Evolutionary conservation across 2,329 filamentous ascomycete genomes (phyloP).

Genomic region (Fusarium tricinctum): DNA sequence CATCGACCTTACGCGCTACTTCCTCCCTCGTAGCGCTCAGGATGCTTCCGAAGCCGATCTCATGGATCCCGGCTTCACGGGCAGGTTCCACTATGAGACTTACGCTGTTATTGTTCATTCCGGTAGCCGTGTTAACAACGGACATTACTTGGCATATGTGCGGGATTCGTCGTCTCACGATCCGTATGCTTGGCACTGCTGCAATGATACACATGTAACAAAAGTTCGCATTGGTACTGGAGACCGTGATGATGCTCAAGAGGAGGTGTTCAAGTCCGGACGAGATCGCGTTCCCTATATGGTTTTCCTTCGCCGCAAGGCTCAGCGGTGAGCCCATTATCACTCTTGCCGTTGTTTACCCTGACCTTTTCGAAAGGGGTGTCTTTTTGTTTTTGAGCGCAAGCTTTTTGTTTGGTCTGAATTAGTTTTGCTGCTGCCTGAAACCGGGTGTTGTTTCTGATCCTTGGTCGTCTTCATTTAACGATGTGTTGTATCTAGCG

Average conservation of each 20-base stretch:
- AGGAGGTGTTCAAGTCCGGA: slow-evolving; percentile 57
- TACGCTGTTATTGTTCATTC: slow-evolving; percentile 87
- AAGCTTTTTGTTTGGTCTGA: slow-evolving; percentile 7
- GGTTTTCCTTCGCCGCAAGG: slow-evolving; percentile 61
- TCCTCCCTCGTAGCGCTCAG: slow-evolving; percentile 55
- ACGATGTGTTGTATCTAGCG: slow-evolving; percentile 24
- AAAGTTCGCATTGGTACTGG: slow-evolving; percentile 60
- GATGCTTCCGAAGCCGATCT: slow-evolving; percentile 49
- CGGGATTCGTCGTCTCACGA: slow-evolving; percentile 66
- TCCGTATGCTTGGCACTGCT: slow-evolving; percentile 63
- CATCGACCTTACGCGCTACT: slow-evolving; percentile 67
- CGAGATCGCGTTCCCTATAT: slow-evolving; percentile 61
- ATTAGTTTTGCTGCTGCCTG: background rate
- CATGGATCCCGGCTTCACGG: slow-evolving; percentile 59
- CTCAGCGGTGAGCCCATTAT: slow-evolving; percentile 34
- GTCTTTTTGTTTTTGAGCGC: slow-evolving; percentile 16
- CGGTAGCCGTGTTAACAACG: slow-evolving; percentile 75
- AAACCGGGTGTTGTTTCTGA: background rate
- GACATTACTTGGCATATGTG: slow-evolving; percentile 84
- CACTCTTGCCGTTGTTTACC: background rate
- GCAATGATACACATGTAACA: slow-evolving; percentile 62
- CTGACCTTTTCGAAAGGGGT: background rate
- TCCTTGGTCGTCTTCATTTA: background rate
- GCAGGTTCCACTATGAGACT: slow-evolving; percentile 82
- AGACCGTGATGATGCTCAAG: slow-evolving; percentile 53